Base-by-base conservation (phyloP, 352 stramenopile genomes). In the Saprolegnia diclina region DNA sequence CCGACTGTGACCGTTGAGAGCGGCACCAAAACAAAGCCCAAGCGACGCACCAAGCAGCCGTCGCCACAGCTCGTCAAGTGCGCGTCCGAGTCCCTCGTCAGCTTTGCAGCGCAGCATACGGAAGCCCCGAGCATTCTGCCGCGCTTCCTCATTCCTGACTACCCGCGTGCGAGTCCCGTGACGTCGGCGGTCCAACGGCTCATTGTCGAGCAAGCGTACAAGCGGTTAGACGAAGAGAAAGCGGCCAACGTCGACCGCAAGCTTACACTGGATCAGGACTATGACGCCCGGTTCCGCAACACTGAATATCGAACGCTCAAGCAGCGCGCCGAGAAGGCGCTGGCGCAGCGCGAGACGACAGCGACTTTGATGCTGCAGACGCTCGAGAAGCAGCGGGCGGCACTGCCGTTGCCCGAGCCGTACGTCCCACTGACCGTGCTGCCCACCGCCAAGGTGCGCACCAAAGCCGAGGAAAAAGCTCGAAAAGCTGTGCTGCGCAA, bases 31-130 rank as follows among this genome's bases (percentile, higher is more conserved):
- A 52, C 18, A 19, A 52, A 52, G 21, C 45, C 45, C 21, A 57
- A 57, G 52, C 7, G 52, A 16, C 22, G 32, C 7, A 57, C 52
- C 22, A 57, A 57, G 16, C 22, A 7, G 0, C 63, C 63, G 11
- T 69, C 63, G 9, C 48, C 63, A 21, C 63, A 69, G 24, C 48
- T 69, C n/a, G 53, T 69, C 19, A 56, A 69, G 32, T 69, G 44
- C 24, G 63, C 63, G 26, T 69, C 63, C 24, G 63, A 69, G 19
- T 57, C n/a, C 18, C 16, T 69, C 37, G 22, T 69, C 26, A n/a
- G 21, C 6, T 14, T 56, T 11, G 19, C 19, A 10, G 9, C 53
- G 14, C n/a, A n/a, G n/a, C n/a, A n/a, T n/a, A n/a, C n/a, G n/a
- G n/a, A n/a, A n/a, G 16, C n/a, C 26, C 63, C 44, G 16, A 59